Evolutionary conservation across 257 asterid genomes (phyloP).

Genomic region (Ehretia macrophylla): DNA sequence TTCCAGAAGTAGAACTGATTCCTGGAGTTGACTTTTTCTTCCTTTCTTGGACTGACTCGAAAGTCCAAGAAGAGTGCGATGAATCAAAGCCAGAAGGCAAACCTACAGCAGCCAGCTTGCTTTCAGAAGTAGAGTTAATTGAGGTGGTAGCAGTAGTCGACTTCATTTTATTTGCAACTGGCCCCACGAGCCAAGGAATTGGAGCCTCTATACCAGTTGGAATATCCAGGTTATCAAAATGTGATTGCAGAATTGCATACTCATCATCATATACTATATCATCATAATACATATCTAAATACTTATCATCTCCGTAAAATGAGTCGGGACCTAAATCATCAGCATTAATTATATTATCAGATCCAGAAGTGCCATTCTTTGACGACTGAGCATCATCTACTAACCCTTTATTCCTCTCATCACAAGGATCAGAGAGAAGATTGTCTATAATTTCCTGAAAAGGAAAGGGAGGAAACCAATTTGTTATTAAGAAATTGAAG

Average conservation of each 20-base stretch:
- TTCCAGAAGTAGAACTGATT: conserved; percentile 13
- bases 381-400: conserved; percentile 26
- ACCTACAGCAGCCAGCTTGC: conserved; percentile 17
- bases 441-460: conserved; percentile 39
- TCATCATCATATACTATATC: conserved; percentile 43
- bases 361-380: conserved; percentile 24
- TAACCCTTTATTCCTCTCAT: conserved; percentile 26
- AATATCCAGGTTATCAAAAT: conserved; percentile 66
- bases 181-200: conserved; percentile 58
- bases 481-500: neutral
- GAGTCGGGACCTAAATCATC: conserved; percentile 43
- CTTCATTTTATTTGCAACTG: conserved; percentile 24
- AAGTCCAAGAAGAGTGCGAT: conserved; percentile 18
- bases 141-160: conserved; percentile 35
- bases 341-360: conserved; percentile 23
- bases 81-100: conserved; percentile 20
- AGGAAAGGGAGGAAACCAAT: conserved; percentile 6
- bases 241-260: conserved; percentile 42
- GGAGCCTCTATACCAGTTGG: conserved; percentile 83
- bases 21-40: conserved; percentile 19
- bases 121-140: conserved; percentile 20
- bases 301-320: conserved; percentile 50
- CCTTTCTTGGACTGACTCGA: conserved; percentile 8
- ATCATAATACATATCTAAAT: conserved; percentile 48
- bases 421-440: conserved; percentile 28